Evolutionary conservation across 495 filamentous ascomycete genomes (phyloP).

Genomic region (Xylaria longipes): DNA sequence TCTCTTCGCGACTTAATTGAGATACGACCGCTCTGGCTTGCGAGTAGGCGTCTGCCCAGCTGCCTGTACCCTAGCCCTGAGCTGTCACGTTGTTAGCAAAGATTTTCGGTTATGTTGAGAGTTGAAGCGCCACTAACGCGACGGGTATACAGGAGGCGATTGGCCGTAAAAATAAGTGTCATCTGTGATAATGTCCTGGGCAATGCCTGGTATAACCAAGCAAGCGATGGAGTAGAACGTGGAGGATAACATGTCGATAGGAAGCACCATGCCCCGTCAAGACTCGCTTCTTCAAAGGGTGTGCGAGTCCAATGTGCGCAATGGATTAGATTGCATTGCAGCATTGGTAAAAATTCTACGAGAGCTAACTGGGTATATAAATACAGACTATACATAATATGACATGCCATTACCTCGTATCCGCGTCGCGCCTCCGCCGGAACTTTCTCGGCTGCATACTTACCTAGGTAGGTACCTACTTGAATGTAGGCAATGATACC

Average conservation of each 20-base stretch:
- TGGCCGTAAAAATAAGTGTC: conserved; percentile 62
- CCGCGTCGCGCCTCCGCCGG: neutral
- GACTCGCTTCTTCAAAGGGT: neutral
- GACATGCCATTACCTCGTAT: conserved; percentile 9
- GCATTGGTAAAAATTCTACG: neutral
- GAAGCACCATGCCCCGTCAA: conserved; percentile 7
- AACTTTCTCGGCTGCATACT: too few relatives aligned
- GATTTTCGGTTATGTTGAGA: conserved; percentile 34
- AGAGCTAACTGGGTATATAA: neutral
- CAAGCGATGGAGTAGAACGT: conserved; percentile 40
- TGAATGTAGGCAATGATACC: neutral
- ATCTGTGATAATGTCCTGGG: conserved; percentile 44
- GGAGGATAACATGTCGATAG: conserved; percentile 31
- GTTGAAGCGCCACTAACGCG: conserved; percentile 45
- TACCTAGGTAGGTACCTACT: neutral
- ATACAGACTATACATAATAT: neutral
- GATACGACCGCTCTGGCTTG: conserved; percentile 62
- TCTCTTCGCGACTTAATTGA: conserved; percentile 65
- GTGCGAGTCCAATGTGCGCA: neutral
- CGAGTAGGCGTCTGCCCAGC: conserved; percentile 56
- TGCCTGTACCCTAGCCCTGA: conserved; percentile 44
- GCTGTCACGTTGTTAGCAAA: conserved; percentile 72
- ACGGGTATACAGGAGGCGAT: conserved; percentile 64
- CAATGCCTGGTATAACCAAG: conserved; percentile 41
- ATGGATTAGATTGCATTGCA: neutral